Evolutionary conservation across 257 asterid species (phyloP).

Genomic region (Nicotiana attenuata): DNA sequence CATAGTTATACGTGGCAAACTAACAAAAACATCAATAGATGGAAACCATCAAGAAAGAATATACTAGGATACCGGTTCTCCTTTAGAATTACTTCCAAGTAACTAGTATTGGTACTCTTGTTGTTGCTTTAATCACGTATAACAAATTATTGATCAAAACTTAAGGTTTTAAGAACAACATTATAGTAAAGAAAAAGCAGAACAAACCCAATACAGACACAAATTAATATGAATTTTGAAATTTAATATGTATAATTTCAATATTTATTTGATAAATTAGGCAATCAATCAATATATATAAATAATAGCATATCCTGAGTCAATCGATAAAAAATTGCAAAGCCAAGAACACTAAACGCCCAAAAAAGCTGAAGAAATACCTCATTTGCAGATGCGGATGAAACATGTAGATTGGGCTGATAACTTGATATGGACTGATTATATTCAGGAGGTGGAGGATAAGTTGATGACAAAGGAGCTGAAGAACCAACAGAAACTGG

Average conservation of each 20-base stretch:
- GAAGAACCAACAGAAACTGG: constrained; percentile 33
- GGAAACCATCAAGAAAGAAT: not conserved
- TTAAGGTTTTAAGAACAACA: not conserved
- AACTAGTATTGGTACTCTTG: not conserved
- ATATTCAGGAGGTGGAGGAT: constrained; percentile 39
- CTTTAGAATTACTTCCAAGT: not conserved
- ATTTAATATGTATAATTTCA: not conserved
- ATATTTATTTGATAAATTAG: not conserved
- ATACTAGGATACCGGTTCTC: not conserved
- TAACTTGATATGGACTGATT: constrained; percentile 20
- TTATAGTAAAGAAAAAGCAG: too few relatives aligned
- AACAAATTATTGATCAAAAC: not conserved
- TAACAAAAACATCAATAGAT: not conserved
- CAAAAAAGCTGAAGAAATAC: constrained; percentile 26
- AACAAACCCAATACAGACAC: too few relatives aligned
- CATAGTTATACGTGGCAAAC: not conserved
- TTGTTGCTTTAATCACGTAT: not conserved
- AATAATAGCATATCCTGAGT: not conserved
- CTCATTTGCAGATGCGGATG: constrained; percentile 40
- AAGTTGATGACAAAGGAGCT: constrained; percentile 35
- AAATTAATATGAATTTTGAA: not conserved
- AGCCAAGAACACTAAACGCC: not conserved
- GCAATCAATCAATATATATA: not conserved
- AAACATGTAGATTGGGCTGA: constrained; percentile 27
- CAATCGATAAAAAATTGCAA: not conserved